Conservation (phyloP, 139 green algal species). For the Asterochloris erici region DNA sequence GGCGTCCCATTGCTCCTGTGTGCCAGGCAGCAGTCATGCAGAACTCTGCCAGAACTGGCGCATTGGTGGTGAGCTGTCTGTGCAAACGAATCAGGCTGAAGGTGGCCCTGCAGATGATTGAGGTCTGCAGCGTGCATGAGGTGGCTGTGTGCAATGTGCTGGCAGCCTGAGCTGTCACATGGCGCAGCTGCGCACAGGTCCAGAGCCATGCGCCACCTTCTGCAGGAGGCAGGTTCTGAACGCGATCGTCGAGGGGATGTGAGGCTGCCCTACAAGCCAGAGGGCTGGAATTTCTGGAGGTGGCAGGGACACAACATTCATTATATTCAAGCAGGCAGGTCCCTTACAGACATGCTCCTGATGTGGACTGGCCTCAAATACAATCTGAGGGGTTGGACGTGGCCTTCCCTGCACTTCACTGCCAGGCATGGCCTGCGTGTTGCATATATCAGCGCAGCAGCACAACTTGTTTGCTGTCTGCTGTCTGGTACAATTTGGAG, state of each 20-base stretch:
- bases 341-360: too few relatives aligned
- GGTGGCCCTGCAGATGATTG: too few relatives aligned
- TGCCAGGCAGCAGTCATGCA: too few relatives aligned
- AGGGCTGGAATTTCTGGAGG: constrained; percentile 69
- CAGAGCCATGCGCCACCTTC: neutral
- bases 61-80: too few relatives aligned
- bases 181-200: too few relatives aligned
- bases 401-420: neutral
- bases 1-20: too few relatives aligned
- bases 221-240: constrained; percentile 17
- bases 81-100: too few relatives aligned
- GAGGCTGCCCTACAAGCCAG: constrained; percentile 12
- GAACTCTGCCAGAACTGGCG: too few relatives aligned
- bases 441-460: neutral
- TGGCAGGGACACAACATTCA: constrained; percentile 60
- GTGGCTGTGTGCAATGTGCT: too few relatives aligned
- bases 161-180: too few relatives aligned
- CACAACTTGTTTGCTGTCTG: neutral
- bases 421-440: neutral
- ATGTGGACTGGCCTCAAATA: neutral
- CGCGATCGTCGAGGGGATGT: constrained; percentile 15
- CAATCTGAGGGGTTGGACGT: neutral
- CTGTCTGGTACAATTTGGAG: neutral
- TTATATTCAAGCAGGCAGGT: constrained; percentile 53
- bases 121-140: too few relatives aligned